Evolutionary conservation across 2,329 filamentous ascomycete species (phyloP), one percentile per base, ranked within the genome.

Genomic region (Alternaria brassicae): DNA sequence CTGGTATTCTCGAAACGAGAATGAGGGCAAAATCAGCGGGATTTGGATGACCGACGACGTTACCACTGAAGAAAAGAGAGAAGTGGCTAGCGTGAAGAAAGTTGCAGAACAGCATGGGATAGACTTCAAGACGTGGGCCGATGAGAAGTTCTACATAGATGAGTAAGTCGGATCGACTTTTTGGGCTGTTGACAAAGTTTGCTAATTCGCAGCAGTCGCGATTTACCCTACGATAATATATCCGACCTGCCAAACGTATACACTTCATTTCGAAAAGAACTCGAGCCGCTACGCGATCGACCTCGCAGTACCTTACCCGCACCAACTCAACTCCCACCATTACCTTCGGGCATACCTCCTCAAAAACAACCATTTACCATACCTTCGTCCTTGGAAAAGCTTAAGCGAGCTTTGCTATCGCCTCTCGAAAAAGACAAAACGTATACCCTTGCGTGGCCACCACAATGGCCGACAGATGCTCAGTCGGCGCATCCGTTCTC

Each of bases 101-200:
- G 71, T 86, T 0, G 88, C 89, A 55, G 77, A 83, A 21, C 73
- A 82, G 12, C 77, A 82, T 3, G 81, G 80, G 0, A 80, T 88
- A 4, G 82, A 86, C 1, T 91, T 92, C 73, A 85, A 85, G 72
- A 58, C 88, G 1, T 93, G 88, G 86, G 76, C 78, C 0, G 91
- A 94, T 67, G 91, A 93, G 75, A 94, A 93, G 73, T 93, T 91
- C 67, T 88, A 88, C 60, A 82, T 93, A 50, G 89, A 93, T 69
- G 90, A 93, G 91, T 93, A 80, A 78, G 89, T 59, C 60, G 21
- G 27, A 50, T 44, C 19, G 12, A 25, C n/a, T 13, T 28, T 23
- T 15, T 21, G 47, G 15, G 21, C 15, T 40, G 15, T 47, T 52
- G 21, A 51, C 39, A 37, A 23, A 12, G 19, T 36, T 34, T 45